Evolutionary conservation across 176 grass and related monocot species (phyloP).

Genomic region (Zea mays): Zm-B73-REFERENCE-NAM-5.0 NC_050102.1:163989001-163989500

Average conservation of each 20-base stretch:
- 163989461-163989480: conserved; percentile 1
- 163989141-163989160: too few relatives aligned
- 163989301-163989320: conserved; percentile 29
- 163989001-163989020: too few relatives aligned
- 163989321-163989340: conserved; percentile 8
- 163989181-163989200: not conserved
- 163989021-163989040: too few relatives aligned
- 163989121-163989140: too few relatives aligned
- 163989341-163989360: conserved; percentile 14
- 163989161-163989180: too few relatives aligned
- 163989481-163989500: conserved; percentile 30
- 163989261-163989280: conserved; percentile 38
- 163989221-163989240: conserved; percentile 32
- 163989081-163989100: too few relatives aligned
- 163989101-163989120: too few relatives aligned
- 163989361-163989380: conserved; percentile 11
- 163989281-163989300: conserved; percentile 37
- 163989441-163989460: conserved; percentile 13
- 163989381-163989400: conserved; percentile 41
- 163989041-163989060: too few relatives aligned
- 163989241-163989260: not conserved
- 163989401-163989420: conserved; percentile 2
- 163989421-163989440: conserved; percentile 28
- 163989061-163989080: too few relatives aligned
- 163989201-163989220: not conserved